Evolutionary conservation across 768 basidiomycete species (phyloP), one percentile per base, ranked within the genome.

Genomic region (Termitomyces sp.): DNA sequence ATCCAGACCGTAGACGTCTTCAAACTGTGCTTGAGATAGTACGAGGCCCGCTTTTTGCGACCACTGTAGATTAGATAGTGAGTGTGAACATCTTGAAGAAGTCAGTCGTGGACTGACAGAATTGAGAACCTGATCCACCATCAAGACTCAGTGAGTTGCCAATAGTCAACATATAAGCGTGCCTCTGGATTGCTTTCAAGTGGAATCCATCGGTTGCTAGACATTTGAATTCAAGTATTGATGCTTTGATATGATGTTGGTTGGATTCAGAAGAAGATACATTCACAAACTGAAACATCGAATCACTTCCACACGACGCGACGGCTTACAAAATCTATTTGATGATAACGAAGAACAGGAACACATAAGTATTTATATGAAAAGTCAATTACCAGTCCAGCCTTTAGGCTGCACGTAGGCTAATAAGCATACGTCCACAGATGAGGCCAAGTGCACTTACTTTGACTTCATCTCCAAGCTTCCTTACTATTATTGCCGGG

Each of bases 401-500:
- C 61, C 61, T 46, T 64, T 64, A 7, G 64, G 64, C 61, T 64
- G 22, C 16, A 47, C 48, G 13, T 22, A 48, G 9, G 22, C 3
- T 31, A 20, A 29, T 53, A 7, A 56, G 34, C 18, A 33, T n/a
- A 41, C 5, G 22, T 16, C 18, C 12, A 16, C 10, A 16, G 31
- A n/a, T 20, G 8, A 12, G 34, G 4, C 18, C 26, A 1, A 49
- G 41, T 22, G 22, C 31, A 26, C 62, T 31, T 60, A 86, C 88
- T 82, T 86, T 92, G 34, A 88, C 86, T 66, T 93, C 90, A 51
- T 92, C 88, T 0, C 89, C 88, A 18, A 87, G 73, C 61, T 76
- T 81, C 62, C 85, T 73, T 16, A 92, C 77, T 51, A 76, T 81
- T 6, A 92, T 71, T 54, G 79, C 77, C 0, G 88, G 87, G 8